Percentiles rank a stretch among this genome's conserved stretches.
phyloP scores from a whole-genome alignment of 2,329 filamentous ascomycete species.

The Bimuria novae-zelandiae region DNA sequence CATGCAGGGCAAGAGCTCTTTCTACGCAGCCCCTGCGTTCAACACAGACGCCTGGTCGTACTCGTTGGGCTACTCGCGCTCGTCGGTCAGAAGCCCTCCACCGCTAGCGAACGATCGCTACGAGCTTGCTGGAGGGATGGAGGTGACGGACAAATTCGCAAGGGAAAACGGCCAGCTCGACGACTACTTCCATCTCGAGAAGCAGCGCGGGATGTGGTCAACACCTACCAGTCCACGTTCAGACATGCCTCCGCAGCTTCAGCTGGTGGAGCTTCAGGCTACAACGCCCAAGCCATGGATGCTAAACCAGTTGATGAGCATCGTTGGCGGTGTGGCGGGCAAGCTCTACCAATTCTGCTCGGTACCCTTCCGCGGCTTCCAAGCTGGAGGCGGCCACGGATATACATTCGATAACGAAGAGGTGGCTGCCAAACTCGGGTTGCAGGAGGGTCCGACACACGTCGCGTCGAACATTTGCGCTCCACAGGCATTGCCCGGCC shows the following conservation, averaged over 20 bases:
- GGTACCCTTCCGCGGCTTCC: conserved; percentile 78
- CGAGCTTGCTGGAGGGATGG: conserved; percentile 55
- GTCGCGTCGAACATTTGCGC: conserved; percentile 23
- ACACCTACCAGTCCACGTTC: conserved; percentile 33
- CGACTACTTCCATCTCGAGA: conserved; percentile 45
- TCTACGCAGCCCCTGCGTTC: conserved; percentile 18
- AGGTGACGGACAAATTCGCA: conserved; percentile 49
- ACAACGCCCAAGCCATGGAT: conserved; percentile 34
- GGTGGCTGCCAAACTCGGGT: conserved; percentile 29
- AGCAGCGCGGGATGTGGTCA: conserved; percentile 44
- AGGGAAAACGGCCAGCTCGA: conserved; percentile 49
- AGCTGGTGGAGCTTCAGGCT: conserved; percentile 16
- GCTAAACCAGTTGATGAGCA: conserved; percentile 56
- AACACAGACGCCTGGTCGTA: conserved; percentile 26
- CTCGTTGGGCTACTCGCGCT: conserved; percentile 26
- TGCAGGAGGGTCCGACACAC: conserved; percentile 24
- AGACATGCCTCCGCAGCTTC: conserved; percentile 18
- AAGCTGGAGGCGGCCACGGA: conserved; percentile 78
- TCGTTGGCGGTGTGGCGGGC: conserved; percentile 70
- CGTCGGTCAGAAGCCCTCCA: conserved; percentile 43
- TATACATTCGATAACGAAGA: conserved; percentile 61
- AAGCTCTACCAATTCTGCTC: conserved; percentile 85
- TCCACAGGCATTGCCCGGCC: conserved; percentile 55
- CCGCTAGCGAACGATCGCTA: conserved; percentile 59
- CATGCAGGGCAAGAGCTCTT: conserved; percentile 1